phyloP scores from a whole-genome alignment of 2,329 filamentous ascomycete species.

The Claviceps humidiphila region DNA sequence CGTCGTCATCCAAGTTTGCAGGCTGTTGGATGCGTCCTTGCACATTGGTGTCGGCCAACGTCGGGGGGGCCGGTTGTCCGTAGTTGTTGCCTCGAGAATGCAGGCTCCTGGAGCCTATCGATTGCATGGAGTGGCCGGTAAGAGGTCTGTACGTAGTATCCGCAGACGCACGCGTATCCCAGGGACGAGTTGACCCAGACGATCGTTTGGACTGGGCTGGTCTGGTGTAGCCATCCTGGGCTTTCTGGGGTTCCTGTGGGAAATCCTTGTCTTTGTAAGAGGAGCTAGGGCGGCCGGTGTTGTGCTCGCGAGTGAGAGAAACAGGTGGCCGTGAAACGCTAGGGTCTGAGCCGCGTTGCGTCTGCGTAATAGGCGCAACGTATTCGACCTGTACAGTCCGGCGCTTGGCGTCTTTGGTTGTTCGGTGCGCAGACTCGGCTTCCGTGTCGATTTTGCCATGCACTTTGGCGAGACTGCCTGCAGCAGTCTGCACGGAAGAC shows the following conservation, averaged over 20 bases:
- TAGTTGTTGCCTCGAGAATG: slow-evolving; percentile 52
- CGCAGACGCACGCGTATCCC: slow-evolving; percentile 23
- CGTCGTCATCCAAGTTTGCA: slow-evolving; percentile 52
- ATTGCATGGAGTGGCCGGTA: slow-evolving; percentile 71
- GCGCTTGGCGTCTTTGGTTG: slow-evolving; percentile 77
- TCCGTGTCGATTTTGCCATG: slow-evolving; percentile 62
- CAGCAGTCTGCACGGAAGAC: slow-evolving; percentile 29
- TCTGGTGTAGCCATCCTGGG: slow-evolving; percentile 32
- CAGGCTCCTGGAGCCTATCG: slow-evolving; percentile 51
- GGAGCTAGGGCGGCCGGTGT: slow-evolving; percentile 15
- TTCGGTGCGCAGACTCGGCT: slow-evolving; percentile 40
- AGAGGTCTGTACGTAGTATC: slow-evolving; percentile 46
- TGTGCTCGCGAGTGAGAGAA: slow-evolving; percentile 29
- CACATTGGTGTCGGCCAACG: slow-evolving; percentile 76
- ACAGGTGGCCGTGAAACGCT: slow-evolving; percentile 15
- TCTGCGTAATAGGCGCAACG: slow-evolving; percentile 80
- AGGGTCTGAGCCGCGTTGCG: slow-evolving; percentile 48
- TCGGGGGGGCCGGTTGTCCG: slow-evolving; percentile 74
- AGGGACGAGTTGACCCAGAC: slow-evolving; percentile 13
- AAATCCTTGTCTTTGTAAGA: slow-evolving; percentile 42
- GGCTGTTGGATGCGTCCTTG: slow-evolving; percentile 85
- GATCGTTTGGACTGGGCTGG: slow-evolving; percentile 27
- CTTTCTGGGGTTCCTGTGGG: slow-evolving; percentile 33
- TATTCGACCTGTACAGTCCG: slow-evolving; percentile 97
- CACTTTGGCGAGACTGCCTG: slow-evolving; percentile 57